These are phyloP conservation scores for Populus alba DNA, from an alignment of 345 rosid genomes.

Conservation along the genomic window DNA sequence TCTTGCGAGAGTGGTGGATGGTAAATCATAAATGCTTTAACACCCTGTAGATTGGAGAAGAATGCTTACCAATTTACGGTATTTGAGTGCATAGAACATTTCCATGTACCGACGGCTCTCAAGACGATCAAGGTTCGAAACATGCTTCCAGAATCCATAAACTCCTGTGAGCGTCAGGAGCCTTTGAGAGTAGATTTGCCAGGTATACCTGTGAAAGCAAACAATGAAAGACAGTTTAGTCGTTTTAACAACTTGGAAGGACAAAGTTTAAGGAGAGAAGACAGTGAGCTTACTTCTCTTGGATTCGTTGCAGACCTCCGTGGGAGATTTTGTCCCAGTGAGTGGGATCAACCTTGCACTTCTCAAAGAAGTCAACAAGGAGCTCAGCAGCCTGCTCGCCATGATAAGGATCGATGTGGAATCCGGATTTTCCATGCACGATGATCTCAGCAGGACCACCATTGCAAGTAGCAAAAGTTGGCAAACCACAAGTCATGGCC, in stretches of 20 bases:
- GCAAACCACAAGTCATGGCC: slow-evolving; percentile 89
- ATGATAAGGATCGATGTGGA: slow-evolving; percentile 89
- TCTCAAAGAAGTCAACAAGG: slow-evolving; percentile 69
- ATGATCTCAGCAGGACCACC: slow-evolving; percentile 99
- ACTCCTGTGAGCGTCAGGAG: slow-evolving; percentile 83
- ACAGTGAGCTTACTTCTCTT: slow-evolving; percentile 62
- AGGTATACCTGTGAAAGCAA: slow-evolving; percentile 57
- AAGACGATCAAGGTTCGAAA: slow-evolving; percentile 78
- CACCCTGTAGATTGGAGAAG: not conserved
- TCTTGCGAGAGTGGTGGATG: no score
- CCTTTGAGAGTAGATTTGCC: slow-evolving; percentile 86
- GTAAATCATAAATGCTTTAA: not conserved
- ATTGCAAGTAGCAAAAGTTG: slow-evolving; percentile 78
- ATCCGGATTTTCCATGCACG: slow-evolving; percentile 78
- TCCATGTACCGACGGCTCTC: slow-evolving; percentile 92
- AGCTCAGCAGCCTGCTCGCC: slow-evolving; percentile 73
- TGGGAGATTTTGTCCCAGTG: slow-evolving; percentile 72
- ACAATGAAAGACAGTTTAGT: not conserved
- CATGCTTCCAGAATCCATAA: slow-evolving; percentile 94
- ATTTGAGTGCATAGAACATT: slow-evolving; percentile 88
- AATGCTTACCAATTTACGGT: slow-evolving; percentile 61
- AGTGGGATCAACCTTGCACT: slow-evolving; percentile 59
- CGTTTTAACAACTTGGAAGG: not conserved
- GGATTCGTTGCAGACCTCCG: slow-evolving; percentile 75
- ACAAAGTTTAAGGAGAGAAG: not conserved